Conservation (phyloP, 352 stramenopile genomes). For the Ophiocytium majus region DNA sequence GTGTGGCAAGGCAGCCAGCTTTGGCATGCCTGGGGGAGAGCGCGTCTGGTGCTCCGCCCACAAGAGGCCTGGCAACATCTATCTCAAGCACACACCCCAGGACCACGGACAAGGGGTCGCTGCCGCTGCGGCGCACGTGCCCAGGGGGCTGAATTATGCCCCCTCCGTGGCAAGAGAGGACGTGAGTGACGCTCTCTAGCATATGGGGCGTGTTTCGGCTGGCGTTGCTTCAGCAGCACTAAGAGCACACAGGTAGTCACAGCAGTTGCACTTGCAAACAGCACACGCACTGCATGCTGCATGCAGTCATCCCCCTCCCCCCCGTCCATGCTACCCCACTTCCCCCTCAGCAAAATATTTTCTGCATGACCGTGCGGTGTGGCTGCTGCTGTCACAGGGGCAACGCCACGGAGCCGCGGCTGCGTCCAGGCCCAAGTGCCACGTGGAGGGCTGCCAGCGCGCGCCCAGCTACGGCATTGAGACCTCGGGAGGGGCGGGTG, state of each 20-base stretch:
- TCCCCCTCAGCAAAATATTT: too few species aligned
- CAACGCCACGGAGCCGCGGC: too few species aligned
- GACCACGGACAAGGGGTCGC: neutral
- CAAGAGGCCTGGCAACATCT: slow-evolving; percentile 36
- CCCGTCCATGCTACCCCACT: too few species aligned
- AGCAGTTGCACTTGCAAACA: too few species aligned
- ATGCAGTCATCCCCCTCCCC: too few species aligned
- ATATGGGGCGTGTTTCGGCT: too few species aligned
- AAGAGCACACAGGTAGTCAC: too few species aligned
- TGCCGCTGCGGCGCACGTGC: slow-evolving; percentile 21
- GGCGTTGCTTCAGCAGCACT: too few species aligned
- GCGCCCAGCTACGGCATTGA: neutral
- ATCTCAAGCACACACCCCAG: slow-evolving; percentile 29
- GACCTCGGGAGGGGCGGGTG: neutral
- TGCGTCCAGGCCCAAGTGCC: neutral
- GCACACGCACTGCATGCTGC: too few species aligned
- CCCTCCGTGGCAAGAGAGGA: slow-evolving; percentile 23
- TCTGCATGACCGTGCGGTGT: too few species aligned
- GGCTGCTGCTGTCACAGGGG: too few species aligned
- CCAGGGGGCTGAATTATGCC: slow-evolving; percentile 28
- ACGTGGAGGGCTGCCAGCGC: neutral
- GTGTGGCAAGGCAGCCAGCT: slow-evolving; percentile 31
- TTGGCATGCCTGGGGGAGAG: slow-evolving; percentile 42
- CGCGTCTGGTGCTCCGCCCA: slow-evolving; percentile 27
- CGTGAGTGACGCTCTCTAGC: too few species aligned